Evolutionary conservation across 345 rosid genomes (phyloP).

Genomic region (Gossypium longicalyx): DNA sequence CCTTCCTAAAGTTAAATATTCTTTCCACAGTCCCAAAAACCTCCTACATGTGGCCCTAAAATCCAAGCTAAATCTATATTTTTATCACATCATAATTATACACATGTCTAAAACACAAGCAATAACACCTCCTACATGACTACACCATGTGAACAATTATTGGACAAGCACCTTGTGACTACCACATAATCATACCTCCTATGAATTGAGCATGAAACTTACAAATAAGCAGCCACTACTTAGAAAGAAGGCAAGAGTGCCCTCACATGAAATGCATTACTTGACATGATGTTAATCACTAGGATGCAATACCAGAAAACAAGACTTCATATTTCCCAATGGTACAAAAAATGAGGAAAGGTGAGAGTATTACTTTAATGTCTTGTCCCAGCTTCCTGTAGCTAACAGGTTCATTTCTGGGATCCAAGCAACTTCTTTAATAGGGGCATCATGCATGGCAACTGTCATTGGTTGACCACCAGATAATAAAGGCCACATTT

Average conservation of each 20-base stretch:
- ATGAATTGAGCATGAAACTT: background rate
- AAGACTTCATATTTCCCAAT: background rate
- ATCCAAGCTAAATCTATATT: background rate
- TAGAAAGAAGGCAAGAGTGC: background rate
- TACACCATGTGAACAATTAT: conserved; percentile 1
- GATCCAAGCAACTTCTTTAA: conserved; percentile 84
- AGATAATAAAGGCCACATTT: conserved; percentile 92
- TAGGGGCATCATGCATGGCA: conserved; percentile 91
- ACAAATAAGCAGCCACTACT: background rate
- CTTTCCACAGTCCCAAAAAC: background rate
- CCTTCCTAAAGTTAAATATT: background rate
- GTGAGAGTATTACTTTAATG: conserved; percentile 52
- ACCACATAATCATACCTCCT: background rate
- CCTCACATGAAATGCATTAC: background rate
- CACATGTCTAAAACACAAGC: background rate
- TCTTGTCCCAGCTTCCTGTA: conserved; percentile 94
- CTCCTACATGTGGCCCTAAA: background rate
- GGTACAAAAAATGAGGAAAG: background rate
- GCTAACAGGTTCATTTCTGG: conserved; percentile 84
- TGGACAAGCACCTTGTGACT: background rate
- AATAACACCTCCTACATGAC: background rate
- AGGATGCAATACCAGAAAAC: background rate
- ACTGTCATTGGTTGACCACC: conserved; percentile 88
- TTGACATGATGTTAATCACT: conserved; percentile 3
- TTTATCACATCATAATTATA: background rate